Percentiles rank a stretch among this genome's conserved stretches.
phyloP scores from a whole-genome alignment of 2,329 filamentous ascomycete species.

The Rhexocercosporidium sp. region DNA sequence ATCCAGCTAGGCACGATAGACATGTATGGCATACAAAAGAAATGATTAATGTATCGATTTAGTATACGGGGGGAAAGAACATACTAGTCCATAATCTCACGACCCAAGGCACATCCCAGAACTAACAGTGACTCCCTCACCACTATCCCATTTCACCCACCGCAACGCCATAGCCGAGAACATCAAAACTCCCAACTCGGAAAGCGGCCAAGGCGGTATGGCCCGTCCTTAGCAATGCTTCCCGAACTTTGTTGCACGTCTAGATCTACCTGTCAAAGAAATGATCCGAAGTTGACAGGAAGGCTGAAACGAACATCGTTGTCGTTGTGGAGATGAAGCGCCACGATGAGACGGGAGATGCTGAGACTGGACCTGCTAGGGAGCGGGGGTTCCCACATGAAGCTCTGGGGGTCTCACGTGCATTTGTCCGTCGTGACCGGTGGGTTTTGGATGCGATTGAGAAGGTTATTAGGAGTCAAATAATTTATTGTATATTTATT shows the following conservation, averaged over 20 bases:
- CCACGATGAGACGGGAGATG: no score
- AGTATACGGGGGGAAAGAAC: no score
- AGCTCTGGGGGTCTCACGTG: neutral
- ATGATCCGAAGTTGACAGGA: slow-evolving; percentile 19
- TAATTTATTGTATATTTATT: no score
- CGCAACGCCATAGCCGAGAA: neutral
- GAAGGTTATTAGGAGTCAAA: no score
- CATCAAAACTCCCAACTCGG: neutral
- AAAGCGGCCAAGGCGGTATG: neutral
- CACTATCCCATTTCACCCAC: neutral
- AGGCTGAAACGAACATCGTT: slow-evolving; percentile 12
- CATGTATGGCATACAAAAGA: neutral
- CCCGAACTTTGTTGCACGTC: slow-evolving; percentile 27
- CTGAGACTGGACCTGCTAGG: no score
- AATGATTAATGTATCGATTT: neutral
- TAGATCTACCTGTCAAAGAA: slow-evolving; percentile 28
- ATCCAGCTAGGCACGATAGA: neutral
- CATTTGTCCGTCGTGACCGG: no score
- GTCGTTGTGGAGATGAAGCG: neutral
- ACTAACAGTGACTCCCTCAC: neutral
- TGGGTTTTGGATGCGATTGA: no score
- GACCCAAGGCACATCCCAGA: no score
- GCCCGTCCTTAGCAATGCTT: neutral
- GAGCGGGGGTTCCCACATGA: no score
- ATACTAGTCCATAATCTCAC: no score